Conservation (phyloP, 177 flowering plant species). For the Tripterygium wilfordii region DNA sequence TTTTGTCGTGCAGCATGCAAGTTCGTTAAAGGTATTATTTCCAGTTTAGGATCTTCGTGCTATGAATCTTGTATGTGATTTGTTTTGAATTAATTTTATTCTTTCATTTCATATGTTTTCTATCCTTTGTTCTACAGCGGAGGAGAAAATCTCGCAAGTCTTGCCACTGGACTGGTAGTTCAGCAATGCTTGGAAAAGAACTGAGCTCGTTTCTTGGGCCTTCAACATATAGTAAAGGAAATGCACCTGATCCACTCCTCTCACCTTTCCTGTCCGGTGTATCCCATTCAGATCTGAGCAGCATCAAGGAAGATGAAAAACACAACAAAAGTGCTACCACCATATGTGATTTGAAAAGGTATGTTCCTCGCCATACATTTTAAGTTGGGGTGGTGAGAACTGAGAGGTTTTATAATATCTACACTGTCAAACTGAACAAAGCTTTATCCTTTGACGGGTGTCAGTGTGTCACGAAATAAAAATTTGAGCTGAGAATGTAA, state of each 20-base stretch:
- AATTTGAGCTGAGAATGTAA: too few relatives aligned
- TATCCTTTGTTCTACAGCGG: slow-evolving; percentile 38
- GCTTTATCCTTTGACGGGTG: too few relatives aligned
- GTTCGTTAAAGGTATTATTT: slow-evolving; percentile 55
- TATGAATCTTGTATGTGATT: not conserved
- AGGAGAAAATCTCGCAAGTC: slow-evolving; percentile 53
- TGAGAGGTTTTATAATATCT: too few relatives aligned
- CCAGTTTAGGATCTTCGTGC: not conserved
- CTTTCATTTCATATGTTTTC: too few relatives aligned
- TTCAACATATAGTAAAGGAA: slow-evolving; percentile 21
- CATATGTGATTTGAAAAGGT: slow-evolving; percentile 40
- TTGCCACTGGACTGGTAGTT: slow-evolving; percentile 32
- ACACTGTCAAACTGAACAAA: too few relatives aligned
- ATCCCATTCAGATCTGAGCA: slow-evolving; percentile 21
- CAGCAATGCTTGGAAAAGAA: slow-evolving; percentile 40
- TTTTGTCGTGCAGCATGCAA: slow-evolving; percentile 61
- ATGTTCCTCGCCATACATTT: too few relatives aligned
- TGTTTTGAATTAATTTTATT: too few relatives aligned
- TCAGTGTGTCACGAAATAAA: too few relatives aligned
- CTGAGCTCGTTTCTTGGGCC: slow-evolving; percentile 38
- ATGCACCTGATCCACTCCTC: slow-evolving; percentile 61
- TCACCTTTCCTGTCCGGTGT: slow-evolving; percentile 50
- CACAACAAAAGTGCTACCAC: slow-evolving; percentile 10
- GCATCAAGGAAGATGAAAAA: slow-evolving; percentile 18
- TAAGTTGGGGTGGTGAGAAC: too few relatives aligned